Conservation (phyloP, 208 protist species). For the Vickermania spadyakhi region DNA sequence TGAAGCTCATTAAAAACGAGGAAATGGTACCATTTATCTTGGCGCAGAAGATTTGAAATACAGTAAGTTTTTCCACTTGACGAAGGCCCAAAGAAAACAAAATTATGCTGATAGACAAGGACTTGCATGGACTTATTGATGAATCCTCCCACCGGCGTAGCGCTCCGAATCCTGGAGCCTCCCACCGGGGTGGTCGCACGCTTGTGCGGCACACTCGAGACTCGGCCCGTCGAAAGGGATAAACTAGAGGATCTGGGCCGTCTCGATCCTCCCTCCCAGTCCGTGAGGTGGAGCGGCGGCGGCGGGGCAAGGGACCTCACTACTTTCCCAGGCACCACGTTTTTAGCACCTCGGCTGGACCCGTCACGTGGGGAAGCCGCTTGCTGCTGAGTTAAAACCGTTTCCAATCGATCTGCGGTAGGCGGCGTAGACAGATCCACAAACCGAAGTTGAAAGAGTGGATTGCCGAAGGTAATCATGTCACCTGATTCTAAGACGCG, state of each 20-base stretch:
- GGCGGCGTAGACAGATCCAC: constrained; percentile 33
- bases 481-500: constrained; percentile 51
- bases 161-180: too few species aligned
- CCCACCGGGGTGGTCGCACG: too few species aligned
- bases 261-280: too few species aligned
- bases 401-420: constrained; percentile 5
- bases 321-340: too few species aligned
- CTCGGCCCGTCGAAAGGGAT: too few species aligned
- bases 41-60: constrained; percentile 40
- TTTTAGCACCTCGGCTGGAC: background rate
- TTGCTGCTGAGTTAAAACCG: background rate
- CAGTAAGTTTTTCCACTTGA: constrained; percentile 47
- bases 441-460: constrained; percentile 52
- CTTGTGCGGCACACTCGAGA: too few species aligned
- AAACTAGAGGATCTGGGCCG: too few species aligned
- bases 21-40: constrained; percentile 31
- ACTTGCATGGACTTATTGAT: too few species aligned
- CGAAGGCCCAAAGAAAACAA: constrained; percentile 49
- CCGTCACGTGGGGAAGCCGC: background rate
- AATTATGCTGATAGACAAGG: constrained; percentile 39
- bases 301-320: too few species aligned
- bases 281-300: too few species aligned
- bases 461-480: constrained; percentile 39
- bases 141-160: too few species aligned
- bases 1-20: constrained; percentile 13